Base-by-base conservation (phyloP, 148 eudicot species). In the Mesembryanthemum crystallinum region DNA sequence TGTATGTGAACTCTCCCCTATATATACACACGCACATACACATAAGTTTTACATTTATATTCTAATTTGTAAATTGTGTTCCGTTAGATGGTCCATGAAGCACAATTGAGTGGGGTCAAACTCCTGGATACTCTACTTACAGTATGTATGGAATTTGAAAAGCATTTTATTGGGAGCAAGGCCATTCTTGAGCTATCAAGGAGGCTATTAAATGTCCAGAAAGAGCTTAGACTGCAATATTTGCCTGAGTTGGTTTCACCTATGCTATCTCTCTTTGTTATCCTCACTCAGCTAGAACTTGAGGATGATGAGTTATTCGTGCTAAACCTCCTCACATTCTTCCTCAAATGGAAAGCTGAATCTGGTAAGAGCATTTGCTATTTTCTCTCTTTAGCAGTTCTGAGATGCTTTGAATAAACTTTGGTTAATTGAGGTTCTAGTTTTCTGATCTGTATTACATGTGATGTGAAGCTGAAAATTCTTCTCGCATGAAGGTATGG, bases 261-360 rank as follows among this genome's bases (percentile, higher is more conserved):
- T 39, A 72, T 85, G 67, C 68, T 83, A 64, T 87, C 92, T 42
- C 81, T 96, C 80, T 85, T 91, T 74, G 55, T 83, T 51, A 77
- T 73, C 45, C 89, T 92, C 32, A 71, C 76, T 67, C 88, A 79
- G 71, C 78, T 88, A 35, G 93, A 96, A 79, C 77, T 88, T 75
- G 99, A 92, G 75, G 97, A 92, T 78, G 92, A 92, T 79, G 89
- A 88, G 74, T 80, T 85, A 54, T 86, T 80, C 64, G 63, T 89
- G 61, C 74, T 92, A 69, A 87, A 84, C 51, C 77, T 96, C 78
- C 84, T 92, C 55, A 55, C 76, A 52, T 83, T 84, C 67, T 81
- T 92, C 62, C 69, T 92, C 67, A 80, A 79, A 37, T 96, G 99
- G 99, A 85, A 85, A 83, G 80, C 62, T 74, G 82, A 87, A 84